Base-by-base conservation (phyloP, 75 land plant genomes). In the Azolla pinnata region DNA sequence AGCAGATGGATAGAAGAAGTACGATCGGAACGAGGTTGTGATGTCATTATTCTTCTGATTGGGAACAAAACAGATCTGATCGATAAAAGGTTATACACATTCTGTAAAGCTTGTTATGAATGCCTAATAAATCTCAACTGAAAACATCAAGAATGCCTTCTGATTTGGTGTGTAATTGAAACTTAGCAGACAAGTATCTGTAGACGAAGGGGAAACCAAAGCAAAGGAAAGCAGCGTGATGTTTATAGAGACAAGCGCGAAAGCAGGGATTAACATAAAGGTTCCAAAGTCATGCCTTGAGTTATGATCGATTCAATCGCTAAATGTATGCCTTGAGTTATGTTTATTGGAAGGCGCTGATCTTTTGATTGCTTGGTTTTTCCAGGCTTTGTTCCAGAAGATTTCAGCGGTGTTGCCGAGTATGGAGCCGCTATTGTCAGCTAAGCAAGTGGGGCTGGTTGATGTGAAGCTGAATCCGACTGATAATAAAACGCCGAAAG, bases 21-120 rank as follows among this genome's bases (percentile, higher is more conserved):
- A 21, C 71, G 71, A 7, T 62, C 68, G 35, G 71, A 69, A 57
- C 66, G 71, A 32, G 71, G 71, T 28, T 62, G 71, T 40, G 71
- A 69, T 62, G 71, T 63, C 25, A 69, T 69, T 28, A 69, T 69
- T 24, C 47, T 69, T 55, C 68, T 69, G 21, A 68, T 69, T 52
- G 71, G 71, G 19, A 69, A 69, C 23, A 69, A 69, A 31, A 69
- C 71, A 21, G 71, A 69, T 62, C 57, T 69, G n/a, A 68, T 69
- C 35, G 71, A 69, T 30, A 69, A 69, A 40, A 65, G 40, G 40
- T n/a, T n/a, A n/a, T 35, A 35, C 40, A 35, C 12, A 5, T 5
- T 5, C 40, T 35, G 40, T 5, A 5, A 12, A 5, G 5, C 5
- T 12, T 12, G 12, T 35, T 35, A 5, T 35, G 40, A 35, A 35